Base-by-base conservation (phyloP, 208 protist genomes). In the Leishmania tropica region DNA sequence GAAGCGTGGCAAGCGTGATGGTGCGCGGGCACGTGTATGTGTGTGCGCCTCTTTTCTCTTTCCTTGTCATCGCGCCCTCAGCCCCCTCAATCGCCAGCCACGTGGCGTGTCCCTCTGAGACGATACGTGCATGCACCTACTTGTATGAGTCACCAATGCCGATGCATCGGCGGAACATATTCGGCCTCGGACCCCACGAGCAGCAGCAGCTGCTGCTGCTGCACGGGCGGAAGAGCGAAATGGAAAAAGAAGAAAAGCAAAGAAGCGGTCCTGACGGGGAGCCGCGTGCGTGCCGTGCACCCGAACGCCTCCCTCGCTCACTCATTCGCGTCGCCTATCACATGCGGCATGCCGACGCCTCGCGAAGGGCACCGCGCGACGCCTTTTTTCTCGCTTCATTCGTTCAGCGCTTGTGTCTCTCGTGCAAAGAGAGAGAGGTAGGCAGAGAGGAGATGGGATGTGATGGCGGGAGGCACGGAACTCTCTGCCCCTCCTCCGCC, bases 1-100 rank as follows among this genome's bases (percentile, higher is more conserved):
- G 7, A 58, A 5, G 58, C 78, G 42, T 85, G 82, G 82, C 8
- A 28, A 13, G 58, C 60, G 73, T 62, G 35, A 76, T 8, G 10
- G 15, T 6, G 71, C 28, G 15, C 40, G 7, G 15, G 65, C 13
- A 21, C 24, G 35, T 3, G 8, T 24, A 35, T 64, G 35, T 13
- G 17, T 40, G 71, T 40, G 56, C 31, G 15, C 28, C 10, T 64
- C 58, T 62, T 19, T 35, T 67, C 60, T 68, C 13, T 8, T 68
- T 40, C 31, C 13, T 40, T 40, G 3, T 37, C 62, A 40, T 31
- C 31, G 8, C 31, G 24, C 31, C 62, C 62, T 54, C 51, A 21
- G 4, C 51, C 15, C 17, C 51, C 51, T 54, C 51, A 54, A 5
- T 54, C 51, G 11, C 51, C 51, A 10, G 51, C 17, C 51, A 54